phyloP scores from a whole-genome alignment of 2,329 filamentous ascomycete genomes.

The Cadophora gregata region DNA sequence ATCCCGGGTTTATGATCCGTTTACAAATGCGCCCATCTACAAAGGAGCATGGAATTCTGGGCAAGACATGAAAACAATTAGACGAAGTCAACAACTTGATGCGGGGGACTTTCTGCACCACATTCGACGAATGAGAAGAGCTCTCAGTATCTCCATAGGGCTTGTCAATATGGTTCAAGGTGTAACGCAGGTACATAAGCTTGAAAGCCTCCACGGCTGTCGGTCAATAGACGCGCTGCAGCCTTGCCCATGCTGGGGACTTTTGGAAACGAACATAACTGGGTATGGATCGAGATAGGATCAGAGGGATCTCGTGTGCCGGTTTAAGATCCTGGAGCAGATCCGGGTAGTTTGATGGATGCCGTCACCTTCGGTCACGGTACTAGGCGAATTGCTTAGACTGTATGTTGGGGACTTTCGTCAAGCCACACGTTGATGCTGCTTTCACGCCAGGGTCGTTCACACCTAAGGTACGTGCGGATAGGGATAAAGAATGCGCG shows the following conservation, averaged over 20 bases:
- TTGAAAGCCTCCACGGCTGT: not conserved
- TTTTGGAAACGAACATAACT: not conserved
- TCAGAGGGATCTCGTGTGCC: no score
- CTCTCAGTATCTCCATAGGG: not conserved
- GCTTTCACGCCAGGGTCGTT: no score
- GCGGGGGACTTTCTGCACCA: not conserved
- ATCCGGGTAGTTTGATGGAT: not conserved
- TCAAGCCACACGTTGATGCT: conserved; percentile 8
- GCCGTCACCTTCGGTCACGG: not conserved
- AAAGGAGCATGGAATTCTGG: not conserved
- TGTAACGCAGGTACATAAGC: not conserved
- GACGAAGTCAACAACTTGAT: not conserved
- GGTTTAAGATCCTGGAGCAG: no score
- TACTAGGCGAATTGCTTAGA: not conserved
- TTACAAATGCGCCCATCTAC: not conserved
- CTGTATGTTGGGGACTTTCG: conserved; percentile 6
- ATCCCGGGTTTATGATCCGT: not conserved
- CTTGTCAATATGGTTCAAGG: not conserved
- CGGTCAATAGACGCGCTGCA: no score
- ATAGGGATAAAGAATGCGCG: no score
- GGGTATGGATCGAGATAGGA: no score
- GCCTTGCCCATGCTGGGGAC: conserved; percentile 14
- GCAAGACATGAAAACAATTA: not conserved
- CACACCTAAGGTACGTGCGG: no score
- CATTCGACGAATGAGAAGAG: not conserved